Evolutionary conservation across 2,329 filamentous ascomycete species (phyloP), one percentile per base, ranked within the genome.

Genomic region (Claviceps sorghi): DNA sequence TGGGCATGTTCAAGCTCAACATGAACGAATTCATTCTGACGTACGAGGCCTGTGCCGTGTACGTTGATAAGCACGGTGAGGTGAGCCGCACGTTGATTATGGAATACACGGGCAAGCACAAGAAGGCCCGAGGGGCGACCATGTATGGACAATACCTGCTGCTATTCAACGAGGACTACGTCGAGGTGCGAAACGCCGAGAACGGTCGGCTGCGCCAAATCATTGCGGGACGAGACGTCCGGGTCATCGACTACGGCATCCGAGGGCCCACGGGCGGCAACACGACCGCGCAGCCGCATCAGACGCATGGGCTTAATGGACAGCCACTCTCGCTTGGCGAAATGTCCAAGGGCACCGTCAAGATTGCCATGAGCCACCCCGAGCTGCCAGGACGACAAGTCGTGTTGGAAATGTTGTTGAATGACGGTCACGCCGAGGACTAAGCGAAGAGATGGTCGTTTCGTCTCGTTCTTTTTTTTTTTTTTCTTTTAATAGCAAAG

Each of bases 31-130:
- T 97, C 69, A 73, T 98, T 29, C 81, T 96, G 48, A 88, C 86
- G 40, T 98, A 97, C 66, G 87, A 94, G 67, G 89, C 96, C 67
- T 97, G 91, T 60, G 93, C 90, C 19, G 90, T 98, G 9, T 98
- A 97, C 63, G 86, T 97, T 64, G 94, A 98, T 73, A 96, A 97
- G 69, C 89, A 97, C 67, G 93, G 93, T 58, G 93, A 98, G 56
- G 88, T 98, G 30, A 91, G 83, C 41, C 85, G 94, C 46, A 88
- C 85, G 30, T 88, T 97, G 54, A 90, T 97, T 62, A 95, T 98
- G 89, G 89, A 97, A 65, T 98, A 97, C 66, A 93, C 95, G n/a
- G 93, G 93, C 58, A 91, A 85, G 62, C 77, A 80, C 64, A 80
- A 80, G 67, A 80, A 79, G 66, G 93, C 93, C 1, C 83, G 84